phyloP scores from a whole-genome alignment of 164 flowering plant species.

The Aristolochia contorta region DNA sequence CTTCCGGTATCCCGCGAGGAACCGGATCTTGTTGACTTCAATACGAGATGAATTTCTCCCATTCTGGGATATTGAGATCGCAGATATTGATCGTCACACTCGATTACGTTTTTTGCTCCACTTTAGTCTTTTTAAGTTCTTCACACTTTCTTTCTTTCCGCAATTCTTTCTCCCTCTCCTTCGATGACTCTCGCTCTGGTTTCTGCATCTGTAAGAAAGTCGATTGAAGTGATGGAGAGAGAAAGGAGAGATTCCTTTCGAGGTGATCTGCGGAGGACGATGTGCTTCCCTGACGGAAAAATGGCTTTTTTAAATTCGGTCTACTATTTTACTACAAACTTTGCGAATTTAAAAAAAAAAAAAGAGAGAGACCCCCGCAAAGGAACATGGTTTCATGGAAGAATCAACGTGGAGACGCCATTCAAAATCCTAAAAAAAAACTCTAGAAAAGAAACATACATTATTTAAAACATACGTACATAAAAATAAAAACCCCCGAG shows the following conservation, averaged over 20 bases:
- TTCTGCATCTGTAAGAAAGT: neutral
- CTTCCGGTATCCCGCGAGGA: too few relatives aligned
- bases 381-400: neutral
- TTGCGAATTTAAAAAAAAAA: neutral
- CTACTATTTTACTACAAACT: neutral
- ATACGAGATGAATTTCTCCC: too few relatives aligned
- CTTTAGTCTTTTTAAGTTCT: neutral
- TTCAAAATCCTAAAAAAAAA: neutral
- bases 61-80: too few relatives aligned
- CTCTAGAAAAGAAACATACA: too few relatives aligned
- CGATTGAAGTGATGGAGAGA: conserved; percentile 3
- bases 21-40: too few relatives aligned
- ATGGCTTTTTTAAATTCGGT: neutral
- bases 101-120: too few relatives aligned
- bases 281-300: neutral
- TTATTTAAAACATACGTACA: too few relatives aligned
- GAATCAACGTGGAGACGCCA: neutral
- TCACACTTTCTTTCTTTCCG: neutral
- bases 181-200: too few relatives aligned
- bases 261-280: neutral
- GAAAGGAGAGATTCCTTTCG: conserved; percentile 3
- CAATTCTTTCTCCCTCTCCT: neutral
- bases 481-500: too few relatives aligned
- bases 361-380: neutral
- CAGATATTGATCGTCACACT: too few relatives aligned